phyloP scores from a whole-genome alignment of 2,329 filamentous ascomycete genomes.

The Microdochium nivale region DNA sequence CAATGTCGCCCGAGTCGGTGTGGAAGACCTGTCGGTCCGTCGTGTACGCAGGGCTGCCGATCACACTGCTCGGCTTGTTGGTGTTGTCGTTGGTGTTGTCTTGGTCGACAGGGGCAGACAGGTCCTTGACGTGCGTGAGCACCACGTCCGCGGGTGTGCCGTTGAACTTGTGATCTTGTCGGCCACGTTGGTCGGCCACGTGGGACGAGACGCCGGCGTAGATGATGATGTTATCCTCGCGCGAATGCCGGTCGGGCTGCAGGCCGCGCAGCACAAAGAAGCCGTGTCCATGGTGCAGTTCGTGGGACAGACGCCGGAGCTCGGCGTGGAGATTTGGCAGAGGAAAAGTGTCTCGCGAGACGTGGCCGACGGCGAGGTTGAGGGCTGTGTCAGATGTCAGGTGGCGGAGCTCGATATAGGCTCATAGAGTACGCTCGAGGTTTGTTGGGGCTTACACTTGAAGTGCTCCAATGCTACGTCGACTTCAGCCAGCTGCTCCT shows the following conservation, averaged over 20 bases:
- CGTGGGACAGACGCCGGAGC: constrained; percentile 41
- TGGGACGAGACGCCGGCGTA: constrained; percentile 53
- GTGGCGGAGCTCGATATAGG: background rate
- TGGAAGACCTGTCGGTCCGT: constrained; percentile 56
- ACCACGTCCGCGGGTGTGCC: constrained; percentile 42
- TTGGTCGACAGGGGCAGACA: constrained; percentile 23
- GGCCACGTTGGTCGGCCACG: constrained; percentile 42
- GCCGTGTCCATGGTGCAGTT: constrained; percentile 49
- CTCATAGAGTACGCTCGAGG: background rate
- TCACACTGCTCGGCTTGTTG: constrained; percentile 24
- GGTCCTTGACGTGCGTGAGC: constrained; percentile 54
- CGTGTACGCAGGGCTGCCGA: constrained; percentile 51
- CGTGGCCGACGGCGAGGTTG: constrained; percentile 26
- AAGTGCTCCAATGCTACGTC: constrained; percentile 30
- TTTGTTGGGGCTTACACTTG: constrained; percentile 20
- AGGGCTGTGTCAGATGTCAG: constrained; percentile 16
- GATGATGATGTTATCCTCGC: constrained; percentile 49
- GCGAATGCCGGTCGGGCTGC: constrained; percentile 38
- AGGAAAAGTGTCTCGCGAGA: constrained; percentile 44
- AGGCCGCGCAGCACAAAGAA: constrained; percentile 55
- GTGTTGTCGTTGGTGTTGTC: background rate
- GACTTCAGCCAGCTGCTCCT: constrained; percentile 40
- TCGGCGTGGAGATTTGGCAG: constrained; percentile 39
- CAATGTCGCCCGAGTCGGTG: constrained; percentile 50
- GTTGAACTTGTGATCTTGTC: constrained; percentile 38